Conservation (phyloP, 805 yeast genomes). For the Torulaspora maleeae region DNA sequence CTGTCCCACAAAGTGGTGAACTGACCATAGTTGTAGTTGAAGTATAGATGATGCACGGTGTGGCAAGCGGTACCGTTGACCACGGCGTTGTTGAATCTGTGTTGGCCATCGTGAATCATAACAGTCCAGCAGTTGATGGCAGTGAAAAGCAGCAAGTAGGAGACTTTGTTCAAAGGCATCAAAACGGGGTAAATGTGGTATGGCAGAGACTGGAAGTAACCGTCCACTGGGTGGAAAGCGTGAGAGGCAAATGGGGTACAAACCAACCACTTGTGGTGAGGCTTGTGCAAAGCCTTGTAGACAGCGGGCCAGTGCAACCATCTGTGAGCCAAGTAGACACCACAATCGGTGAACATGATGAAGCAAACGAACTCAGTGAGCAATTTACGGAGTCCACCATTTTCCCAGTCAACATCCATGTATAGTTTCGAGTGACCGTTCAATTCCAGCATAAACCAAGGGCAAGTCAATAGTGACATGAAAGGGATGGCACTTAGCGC, state of each 20-base stretch:
- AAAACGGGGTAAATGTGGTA: constrained; percentile 89
- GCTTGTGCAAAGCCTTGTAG: constrained; percentile 86
- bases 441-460: constrained; percentile 83
- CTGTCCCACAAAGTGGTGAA: constrained; percentile 98
- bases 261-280: constrained; percentile 98
- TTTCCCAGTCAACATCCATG: constrained; percentile 54
- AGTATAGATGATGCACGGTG: constrained; percentile 92
- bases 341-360: constrained; percentile 89
- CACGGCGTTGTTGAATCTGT: constrained; percentile 85
- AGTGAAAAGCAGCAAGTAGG: constrained; percentile 76
- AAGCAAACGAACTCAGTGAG: constrained; percentile 68
- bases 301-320: constrained; percentile 89
- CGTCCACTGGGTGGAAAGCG: constrained; percentile 98
- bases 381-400: constrained; percentile 66
- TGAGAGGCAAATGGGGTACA: constrained; percentile 98
- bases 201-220: constrained; percentile 87
- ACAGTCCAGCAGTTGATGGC: constrained; percentile 98
- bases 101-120: constrained; percentile 97
- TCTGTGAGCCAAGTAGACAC: constrained; percentile 87
- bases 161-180: constrained; percentile 86
- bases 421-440: constrained; percentile 80
- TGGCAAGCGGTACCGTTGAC: constrained; percentile 98
- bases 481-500: constrained; percentile 79
- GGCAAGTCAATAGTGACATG: constrained; percentile 83
- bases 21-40: constrained; percentile 97